Percentiles rank a stretch among this genome's conserved stretches.
Evolutionary conservation across 208 protist genomes (phyloP).

Genomic region (Leishmania major): DNA sequence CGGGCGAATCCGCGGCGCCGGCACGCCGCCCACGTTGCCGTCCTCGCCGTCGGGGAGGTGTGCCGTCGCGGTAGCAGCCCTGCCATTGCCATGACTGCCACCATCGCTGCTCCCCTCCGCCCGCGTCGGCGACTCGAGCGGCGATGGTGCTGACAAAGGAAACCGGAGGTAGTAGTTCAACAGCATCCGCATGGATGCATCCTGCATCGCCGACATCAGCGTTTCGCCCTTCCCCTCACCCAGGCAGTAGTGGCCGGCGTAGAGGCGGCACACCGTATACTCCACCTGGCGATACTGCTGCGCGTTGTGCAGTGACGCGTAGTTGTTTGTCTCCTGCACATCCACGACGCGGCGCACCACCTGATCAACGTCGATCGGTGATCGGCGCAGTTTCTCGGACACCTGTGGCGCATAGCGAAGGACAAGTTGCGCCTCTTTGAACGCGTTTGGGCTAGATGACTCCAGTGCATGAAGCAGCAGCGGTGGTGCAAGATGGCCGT

Average conservation of each 20-base stretch:
- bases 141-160: background rate
- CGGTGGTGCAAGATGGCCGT: constrained; percentile 48
- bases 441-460: constrained; percentile 51
- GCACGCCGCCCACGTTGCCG: background rate
- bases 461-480: constrained; percentile 67
- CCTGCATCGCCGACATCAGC: constrained; percentile 84
- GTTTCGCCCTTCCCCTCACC: constrained; percentile 88
- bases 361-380: constrained; percentile 86
- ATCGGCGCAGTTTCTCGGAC: constrained; percentile 35
- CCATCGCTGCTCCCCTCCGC: background rate
- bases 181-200: constrained; percentile 75
- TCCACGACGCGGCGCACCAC: constrained; percentile 75
- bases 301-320: constrained; percentile 58
- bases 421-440: constrained; percentile 89
- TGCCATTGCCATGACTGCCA: background rate
- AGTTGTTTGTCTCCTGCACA: constrained; percentile 88
- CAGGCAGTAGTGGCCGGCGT: constrained; percentile 66
- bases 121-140: constrained; percentile 1
- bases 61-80: background rate
- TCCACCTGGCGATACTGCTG: constrained; percentile 88
- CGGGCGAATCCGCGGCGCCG: constrained; percentile 26
- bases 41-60: background rate
- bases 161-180: constrained; percentile 79
- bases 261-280: constrained; percentile 83
- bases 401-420: constrained; percentile 80